Conservation (phyloP, 2,329 filamentous ascomycete species). For the Sporothrix variecibatus region DNA sequence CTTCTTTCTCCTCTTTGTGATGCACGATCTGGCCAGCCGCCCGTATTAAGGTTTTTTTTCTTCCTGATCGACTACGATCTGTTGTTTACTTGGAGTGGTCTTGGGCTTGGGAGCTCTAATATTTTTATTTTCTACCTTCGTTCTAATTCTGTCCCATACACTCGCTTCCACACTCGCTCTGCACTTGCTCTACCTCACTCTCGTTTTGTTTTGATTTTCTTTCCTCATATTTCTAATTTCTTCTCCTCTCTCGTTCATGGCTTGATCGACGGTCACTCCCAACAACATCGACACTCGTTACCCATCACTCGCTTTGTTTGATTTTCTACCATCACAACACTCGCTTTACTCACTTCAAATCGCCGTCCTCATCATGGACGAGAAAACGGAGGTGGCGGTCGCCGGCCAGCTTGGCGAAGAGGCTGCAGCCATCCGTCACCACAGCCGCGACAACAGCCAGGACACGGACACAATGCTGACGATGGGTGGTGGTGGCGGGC, state of each 20-base stretch:
- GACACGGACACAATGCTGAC: not conserved
- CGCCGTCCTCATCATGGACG: constrained; percentile 19
- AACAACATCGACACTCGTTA: not conserved
- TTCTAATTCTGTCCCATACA: not conserved
- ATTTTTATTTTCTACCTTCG: not conserved
- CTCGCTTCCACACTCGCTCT: not conserved
- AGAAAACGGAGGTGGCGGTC: constrained; percentile 18
- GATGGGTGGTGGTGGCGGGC: not conserved
- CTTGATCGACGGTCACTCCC: not conserved
- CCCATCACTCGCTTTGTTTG: not conserved
- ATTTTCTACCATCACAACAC: not conserved
- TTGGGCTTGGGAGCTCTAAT: not conserved
- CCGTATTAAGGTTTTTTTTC: constrained; percentile 2
- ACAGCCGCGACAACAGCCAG: constrained; percentile 24
- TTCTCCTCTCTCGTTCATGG: not conserved
- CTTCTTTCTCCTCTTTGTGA: not conserved
- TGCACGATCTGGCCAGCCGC: not conserved
- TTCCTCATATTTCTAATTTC: not conserved
- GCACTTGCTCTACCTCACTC: not conserved
- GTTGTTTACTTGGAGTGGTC: not conserved
- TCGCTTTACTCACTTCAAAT: not conserved
- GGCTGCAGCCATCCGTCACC: constrained; percentile 11
- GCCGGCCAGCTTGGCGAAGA: constrained; percentile 22
- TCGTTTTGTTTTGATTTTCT: not conserved
- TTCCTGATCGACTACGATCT: not conserved